phyloP scores from a whole-genome alignment of 2,329 filamentous ascomycete genomes.

The Metarhizium guizhouense region DNA sequence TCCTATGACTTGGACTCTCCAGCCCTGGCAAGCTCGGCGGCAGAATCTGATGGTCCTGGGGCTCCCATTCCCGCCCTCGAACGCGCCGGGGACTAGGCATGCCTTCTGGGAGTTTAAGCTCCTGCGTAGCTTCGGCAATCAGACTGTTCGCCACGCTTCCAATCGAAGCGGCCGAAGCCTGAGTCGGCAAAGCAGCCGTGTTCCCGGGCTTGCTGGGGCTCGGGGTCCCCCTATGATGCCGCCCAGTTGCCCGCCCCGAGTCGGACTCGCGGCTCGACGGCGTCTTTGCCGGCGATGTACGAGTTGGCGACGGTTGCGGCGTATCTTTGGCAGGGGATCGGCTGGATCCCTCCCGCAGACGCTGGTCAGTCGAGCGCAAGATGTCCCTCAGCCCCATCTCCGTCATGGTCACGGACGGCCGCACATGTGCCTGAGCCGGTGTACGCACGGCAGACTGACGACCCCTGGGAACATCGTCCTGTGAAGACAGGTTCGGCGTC shows the following conservation, averaged over 20 bases:
- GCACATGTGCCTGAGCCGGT: slow-evolving; percentile 12
- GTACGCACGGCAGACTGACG: slow-evolving; percentile 2
- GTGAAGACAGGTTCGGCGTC: slow-evolving; percentile 11
- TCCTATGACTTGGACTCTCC: slow-evolving; percentile 4
- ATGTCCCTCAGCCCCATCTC: slow-evolving; percentile 44
- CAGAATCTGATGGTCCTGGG: slow-evolving; percentile 8
- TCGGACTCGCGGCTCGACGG: slow-evolving; percentile 3
- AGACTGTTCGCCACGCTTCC: slow-evolving; percentile 32
- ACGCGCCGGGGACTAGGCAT: slow-evolving; percentile 36
- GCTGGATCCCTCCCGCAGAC: slow-evolving; percentile 32
- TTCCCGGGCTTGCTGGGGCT: slow-evolving; percentile 21
- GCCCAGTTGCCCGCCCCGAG: slow-evolving; percentile 6
- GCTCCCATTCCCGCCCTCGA: slow-evolving; percentile 19
- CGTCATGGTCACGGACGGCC: slow-evolving; percentile 22
- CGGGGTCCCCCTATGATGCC: slow-evolving; percentile 11
- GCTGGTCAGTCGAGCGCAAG: slow-evolving; percentile 41
- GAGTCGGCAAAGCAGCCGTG: slow-evolving; percentile 10
- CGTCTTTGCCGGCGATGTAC: slow-evolving; percentile 17
- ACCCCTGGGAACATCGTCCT: slow-evolving; percentile 7
- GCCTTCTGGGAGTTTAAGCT: slow-evolving; percentile 25
- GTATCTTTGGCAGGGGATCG: slow-evolving; percentile 21
- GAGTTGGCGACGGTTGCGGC: slow-evolving; percentile 9
- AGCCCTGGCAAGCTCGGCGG: slow-evolving; percentile 5
- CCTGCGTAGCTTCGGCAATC: slow-evolving; percentile 24
- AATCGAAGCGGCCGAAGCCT: slow-evolving; percentile 21